Evolutionary conservation across 2,329 filamentous ascomycete genomes (phyloP), one percentile per base, ranked within the genome.

Genomic region (Penicillium sp.): DNA sequence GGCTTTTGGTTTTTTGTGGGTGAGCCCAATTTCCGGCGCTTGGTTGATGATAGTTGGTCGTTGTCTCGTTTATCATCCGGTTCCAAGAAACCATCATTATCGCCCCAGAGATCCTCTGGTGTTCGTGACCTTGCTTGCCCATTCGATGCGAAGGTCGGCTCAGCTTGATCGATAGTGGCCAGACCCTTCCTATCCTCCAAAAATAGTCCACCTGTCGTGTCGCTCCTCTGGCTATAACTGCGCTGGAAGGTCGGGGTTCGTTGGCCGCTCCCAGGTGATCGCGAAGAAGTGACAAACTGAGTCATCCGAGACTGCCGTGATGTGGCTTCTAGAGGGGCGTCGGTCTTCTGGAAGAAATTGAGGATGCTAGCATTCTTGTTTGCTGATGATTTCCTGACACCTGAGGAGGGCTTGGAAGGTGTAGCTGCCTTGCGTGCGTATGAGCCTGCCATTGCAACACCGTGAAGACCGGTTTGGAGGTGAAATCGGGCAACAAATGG

Each of bases 291-390:
- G 16, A 63, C 50, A 43, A 64, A 68, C 16, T 70, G 64, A 3
- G 72, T 63, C 40, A 86, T 84, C 7, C 85, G 73, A 14, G 73
- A 70, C 40, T 81, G 66, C 16, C 51, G 60, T 18, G 57, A 60
- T 5, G 49, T 60, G 70, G 47, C 83, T 74, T 41, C 76, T 69
- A 36, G 64, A 0, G 66, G 65, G 9, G 77, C 76, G 26, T 79
- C 76, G 0, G 78, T 73, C 57, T 87, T 88, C 56, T 85, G 81
- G 59, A 89, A 89, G 62, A 87, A 89, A 48, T 67, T 87, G 10
- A 87, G 66, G 20, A 88, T 87, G 48, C 81, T 87, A 5, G 74
- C 72, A 53, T 86, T 87, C 25, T 49, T 48, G 40, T 62, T 27
- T 27, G 25, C 14, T 27, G 25, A 9, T 6, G 25, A 13, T 13